These are phyloP conservation scores for Sugiyamaella floridensis DNA, from an alignment of 805 yeast species.

Conservation along the genomic window DNA sequence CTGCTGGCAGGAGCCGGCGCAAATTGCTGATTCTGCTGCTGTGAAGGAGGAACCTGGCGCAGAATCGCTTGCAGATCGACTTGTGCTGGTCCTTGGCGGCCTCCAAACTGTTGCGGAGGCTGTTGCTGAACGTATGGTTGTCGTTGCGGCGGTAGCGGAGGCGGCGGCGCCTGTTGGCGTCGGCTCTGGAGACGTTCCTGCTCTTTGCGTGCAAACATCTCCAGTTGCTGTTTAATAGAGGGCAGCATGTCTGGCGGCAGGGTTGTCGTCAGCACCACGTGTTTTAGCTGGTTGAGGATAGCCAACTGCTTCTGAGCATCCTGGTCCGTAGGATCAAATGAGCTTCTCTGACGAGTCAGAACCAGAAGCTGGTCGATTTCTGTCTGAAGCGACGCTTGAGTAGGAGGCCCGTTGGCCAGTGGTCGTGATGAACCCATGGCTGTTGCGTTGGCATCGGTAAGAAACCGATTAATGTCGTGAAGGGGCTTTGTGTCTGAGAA, in stretches of 20 bases:
- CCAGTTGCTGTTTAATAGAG: conserved; percentile 27
- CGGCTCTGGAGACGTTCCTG: conserved; percentile 21
- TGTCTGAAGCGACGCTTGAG: conserved; percentile 24
- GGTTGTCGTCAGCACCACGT: conserved; percentile 23
- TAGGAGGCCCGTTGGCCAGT: not conserved
- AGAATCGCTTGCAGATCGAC: not conserved
- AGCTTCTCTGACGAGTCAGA: conserved; percentile 19
- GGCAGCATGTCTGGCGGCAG: conserved; percentile 26
- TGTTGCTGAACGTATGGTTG: not conserved
- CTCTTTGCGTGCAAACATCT: conserved; percentile 22
- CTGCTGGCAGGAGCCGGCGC: not conserved
- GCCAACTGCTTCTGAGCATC: conserved; percentile 28
- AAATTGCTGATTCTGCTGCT: not conserved
- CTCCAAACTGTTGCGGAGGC: not conserved
- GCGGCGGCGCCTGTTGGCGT: not conserved
- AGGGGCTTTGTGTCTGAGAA: conserved; percentile 68
- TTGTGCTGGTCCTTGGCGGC: not conserved
- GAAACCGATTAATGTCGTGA: conserved; percentile 64
- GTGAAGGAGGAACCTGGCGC: not conserved
- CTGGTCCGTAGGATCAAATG: conserved; percentile 21
- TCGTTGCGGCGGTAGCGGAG: conserved; percentile 1
- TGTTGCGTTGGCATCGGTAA: conserved; percentile 28
- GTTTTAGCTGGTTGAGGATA: conserved; percentile 26
- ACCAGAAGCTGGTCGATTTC: conserved; percentile 27
- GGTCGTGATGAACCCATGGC: conserved; percentile 23